Base-by-base conservation (phyloP, 148 eudicot genomes). In the Cornus suecica region DNA sequence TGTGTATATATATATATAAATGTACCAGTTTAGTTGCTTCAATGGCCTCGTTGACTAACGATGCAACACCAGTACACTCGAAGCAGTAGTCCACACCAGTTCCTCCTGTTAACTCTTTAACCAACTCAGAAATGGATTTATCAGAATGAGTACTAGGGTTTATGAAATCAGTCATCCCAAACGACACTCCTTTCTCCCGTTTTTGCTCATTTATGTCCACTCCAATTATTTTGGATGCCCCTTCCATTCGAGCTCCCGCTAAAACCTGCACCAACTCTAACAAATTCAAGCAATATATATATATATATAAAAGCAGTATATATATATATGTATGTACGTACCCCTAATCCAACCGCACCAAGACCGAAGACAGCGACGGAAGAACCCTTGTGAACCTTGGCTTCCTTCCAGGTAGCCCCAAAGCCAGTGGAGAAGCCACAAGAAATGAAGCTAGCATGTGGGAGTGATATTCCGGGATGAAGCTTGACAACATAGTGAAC, bases 291-390 rank as follows among this genome's bases (percentile, higher is more conserved):
- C 62, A 1, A 37, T 37, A 37, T 37, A 37, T 37, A 37, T 34
- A 34, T 34, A 34, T 34, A 34, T 34, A 34, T 34, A 34, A n/a
- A n/a, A 9, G 45, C 45, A 4, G 45, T 48, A 15, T 48, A 48
- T 48, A 48, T 48, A 48, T 48, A 48, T 48, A 6, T 48, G 5
- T 1, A 22, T 5, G 2, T 58, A 72, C 66, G 31, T 76, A 88
- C 90, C 76, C 87, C 91, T 26, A 88, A 79, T 29, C 91, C 91
- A 26, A 88, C 91, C 30, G 88, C 86, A 6, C 91, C 91, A 27
- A 88, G 87, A n/a, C 91, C 91, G 0, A 88, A 34, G 34, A 88
- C 87, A 48, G 80, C 91, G 7, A 86, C 87, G 5, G 83, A 74
- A 7, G 91, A 88, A 27, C 85, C 87, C 68, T 77, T 25, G 1